Evolutionary conservation across 2,329 filamentous ascomycete species (phyloP).

Genomic region (Aspergillus felis): DNA sequence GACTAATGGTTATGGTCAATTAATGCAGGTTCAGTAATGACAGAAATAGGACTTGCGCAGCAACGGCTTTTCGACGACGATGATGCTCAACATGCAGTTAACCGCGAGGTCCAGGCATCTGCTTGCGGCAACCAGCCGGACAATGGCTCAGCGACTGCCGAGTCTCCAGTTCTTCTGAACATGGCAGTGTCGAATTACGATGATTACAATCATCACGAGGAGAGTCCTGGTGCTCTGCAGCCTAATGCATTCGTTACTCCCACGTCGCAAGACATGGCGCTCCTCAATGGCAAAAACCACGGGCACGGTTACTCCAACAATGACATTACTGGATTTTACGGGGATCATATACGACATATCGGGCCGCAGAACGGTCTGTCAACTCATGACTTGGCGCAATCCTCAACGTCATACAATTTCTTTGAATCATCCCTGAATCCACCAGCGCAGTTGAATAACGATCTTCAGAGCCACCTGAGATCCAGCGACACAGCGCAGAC

Average conservation of each 20-base stretch:
- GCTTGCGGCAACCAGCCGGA: slow-evolving; percentile 12
- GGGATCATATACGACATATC: neutral
- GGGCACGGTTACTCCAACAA: neutral
- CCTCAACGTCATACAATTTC: slow-evolving; percentile 18
- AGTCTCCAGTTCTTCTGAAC: neutral
- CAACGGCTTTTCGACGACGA: slow-evolving; percentile 30
- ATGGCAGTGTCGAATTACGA: neutral
- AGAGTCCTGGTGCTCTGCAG: neutral
- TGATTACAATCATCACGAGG: neutral
- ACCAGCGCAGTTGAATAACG: neutral
- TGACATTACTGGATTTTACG: neutral
- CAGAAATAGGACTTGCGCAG: slow-evolving; percentile 32
- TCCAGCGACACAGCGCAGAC: slow-evolving; percentile 2
- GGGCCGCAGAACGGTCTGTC: neutral
- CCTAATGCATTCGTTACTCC: neutral
- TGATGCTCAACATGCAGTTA: slow-evolving; percentile 13
- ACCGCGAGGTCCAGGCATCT: slow-evolving; percentile 9
- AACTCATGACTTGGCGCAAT: slow-evolving; percentile 7
- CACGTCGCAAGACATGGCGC: neutral
- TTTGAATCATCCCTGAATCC: slow-evolving; percentile 19
- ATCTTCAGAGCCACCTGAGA: neutral
- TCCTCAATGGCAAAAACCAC: neutral
- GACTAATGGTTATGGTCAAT: neutral
- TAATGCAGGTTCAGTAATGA: slow-evolving; percentile 29
- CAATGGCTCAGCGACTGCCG: neutral